These are phyloP conservation scores for Chamaenerion angustifolium DNA, from an alignment of 345 rosid genomes.

Conservation along the genomic window DNA sequence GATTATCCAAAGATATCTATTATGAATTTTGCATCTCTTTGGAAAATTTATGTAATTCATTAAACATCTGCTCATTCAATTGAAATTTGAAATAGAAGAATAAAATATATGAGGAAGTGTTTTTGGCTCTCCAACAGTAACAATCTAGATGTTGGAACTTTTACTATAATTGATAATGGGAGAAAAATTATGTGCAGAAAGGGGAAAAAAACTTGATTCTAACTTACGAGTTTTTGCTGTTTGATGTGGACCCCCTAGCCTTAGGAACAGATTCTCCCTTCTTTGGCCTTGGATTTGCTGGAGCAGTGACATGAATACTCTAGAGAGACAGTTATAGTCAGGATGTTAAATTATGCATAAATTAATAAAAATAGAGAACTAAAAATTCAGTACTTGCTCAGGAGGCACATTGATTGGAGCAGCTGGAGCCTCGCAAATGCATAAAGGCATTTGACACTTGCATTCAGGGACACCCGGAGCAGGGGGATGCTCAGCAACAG, in stretches of 20 bases:
- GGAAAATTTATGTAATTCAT: no score
- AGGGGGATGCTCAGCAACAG: conserved; percentile 17
- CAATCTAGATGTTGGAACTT: no score
- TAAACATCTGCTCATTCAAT: no score
- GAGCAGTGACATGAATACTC: conserved; percentile 15
- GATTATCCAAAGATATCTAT: no score
- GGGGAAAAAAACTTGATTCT: neutral
- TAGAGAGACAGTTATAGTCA: neutral
- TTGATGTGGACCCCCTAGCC: conserved; percentile 53
- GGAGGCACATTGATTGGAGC: conserved; percentile 18
- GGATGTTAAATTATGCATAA: neutral
- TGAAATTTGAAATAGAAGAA: no score
- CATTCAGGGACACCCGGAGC: conserved; percentile 31
- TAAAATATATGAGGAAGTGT: no score
- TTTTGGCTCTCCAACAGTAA: no score
- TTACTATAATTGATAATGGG: no score
- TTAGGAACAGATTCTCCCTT: conserved; percentile 24
- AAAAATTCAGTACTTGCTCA: conserved; percentile 19
- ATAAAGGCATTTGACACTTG: conserved; percentile 95
- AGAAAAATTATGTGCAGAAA: neutral
- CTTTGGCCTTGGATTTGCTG: conserved; percentile 31
- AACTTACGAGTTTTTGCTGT: conserved; percentile 38
- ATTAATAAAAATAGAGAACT: conserved; percentile 1
- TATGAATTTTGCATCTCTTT: no score
- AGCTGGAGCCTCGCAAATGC: conserved; percentile 64